Evolutionary conservation across 768 basidiomycete genomes (phyloP).

Genomic region (Psilocybe cubensis): DNA sequence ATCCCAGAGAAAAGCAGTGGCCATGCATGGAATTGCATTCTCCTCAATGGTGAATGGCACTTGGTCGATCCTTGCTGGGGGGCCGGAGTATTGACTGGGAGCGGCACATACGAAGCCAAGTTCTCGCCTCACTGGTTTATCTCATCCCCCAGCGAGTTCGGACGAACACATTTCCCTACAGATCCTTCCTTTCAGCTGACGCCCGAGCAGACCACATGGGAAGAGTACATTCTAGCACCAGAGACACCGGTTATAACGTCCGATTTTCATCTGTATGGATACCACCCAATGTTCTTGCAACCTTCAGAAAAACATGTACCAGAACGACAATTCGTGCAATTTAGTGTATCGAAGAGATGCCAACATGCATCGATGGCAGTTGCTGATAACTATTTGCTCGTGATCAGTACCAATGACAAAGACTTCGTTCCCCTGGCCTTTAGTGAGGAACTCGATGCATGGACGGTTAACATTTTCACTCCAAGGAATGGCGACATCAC

Average conservation of each 20-base stretch:
- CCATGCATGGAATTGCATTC: conserved; percentile 54
- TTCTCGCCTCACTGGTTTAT: conserved; percentile 47
- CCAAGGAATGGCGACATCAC: conserved; percentile 37
- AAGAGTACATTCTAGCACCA: conserved; percentile 46
- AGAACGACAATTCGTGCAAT: conserved; percentile 37
- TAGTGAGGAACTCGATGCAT: conserved; percentile 41
- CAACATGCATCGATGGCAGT: conserved; percentile 48
- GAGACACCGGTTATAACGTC: conserved; percentile 36
- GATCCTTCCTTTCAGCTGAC: conserved; percentile 48
- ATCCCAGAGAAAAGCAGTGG: conserved; percentile 40
- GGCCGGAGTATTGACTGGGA: conserved; percentile 42
- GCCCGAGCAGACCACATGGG: conserved; percentile 42
- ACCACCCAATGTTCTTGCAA: conserved; percentile 36
- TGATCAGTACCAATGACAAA: conserved; percentile 36
- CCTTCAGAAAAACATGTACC: conserved; percentile 36
- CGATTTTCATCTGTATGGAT: conserved; percentile 34
- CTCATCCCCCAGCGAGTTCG: conserved; percentile 45
- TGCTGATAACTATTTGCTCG: conserved; percentile 44
- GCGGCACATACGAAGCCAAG: conserved; percentile 32
- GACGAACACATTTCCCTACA: conserved; percentile 45
- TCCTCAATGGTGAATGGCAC: conserved; percentile 47
- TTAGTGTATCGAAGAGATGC: conserved; percentile 47
- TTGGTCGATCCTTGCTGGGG: conserved; percentile 55
- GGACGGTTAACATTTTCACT: conserved; percentile 41
- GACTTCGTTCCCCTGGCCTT: conserved; percentile 37